These are phyloP conservation scores for Ganoderma leucocontextum DNA, from an alignment of 1,284 basidiomycete genomes.

Conservation along the genomic window DNA sequence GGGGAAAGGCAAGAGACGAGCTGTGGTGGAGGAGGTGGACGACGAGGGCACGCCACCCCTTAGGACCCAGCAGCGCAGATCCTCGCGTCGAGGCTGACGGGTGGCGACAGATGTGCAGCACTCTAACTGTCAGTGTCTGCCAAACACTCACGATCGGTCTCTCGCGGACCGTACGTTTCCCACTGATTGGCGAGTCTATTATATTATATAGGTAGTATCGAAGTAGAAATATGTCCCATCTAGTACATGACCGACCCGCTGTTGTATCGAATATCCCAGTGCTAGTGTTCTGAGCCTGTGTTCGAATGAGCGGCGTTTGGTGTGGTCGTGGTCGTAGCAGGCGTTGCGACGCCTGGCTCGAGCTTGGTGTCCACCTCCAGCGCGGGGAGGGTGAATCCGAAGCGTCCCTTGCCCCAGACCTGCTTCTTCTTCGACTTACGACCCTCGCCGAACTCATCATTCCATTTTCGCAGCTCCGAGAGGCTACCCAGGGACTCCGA, in stretches of 20 bases:
- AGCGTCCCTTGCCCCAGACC: constrained; percentile 78
- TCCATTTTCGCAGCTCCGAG: constrained; percentile 88
- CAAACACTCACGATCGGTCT: background rate
- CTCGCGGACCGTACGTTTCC: background rate
- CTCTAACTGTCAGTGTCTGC: constrained; percentile 14
- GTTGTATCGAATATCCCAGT: constrained; percentile 18
- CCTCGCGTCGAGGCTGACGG: constrained; percentile 22
- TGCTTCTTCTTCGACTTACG: constrained; percentile 65
- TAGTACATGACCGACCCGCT: constrained; percentile 19
- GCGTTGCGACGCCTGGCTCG: constrained; percentile 45
- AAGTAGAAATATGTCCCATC: constrained; percentile 24
- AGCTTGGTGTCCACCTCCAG: constrained; percentile 43
- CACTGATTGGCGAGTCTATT: constrained; percentile 24
- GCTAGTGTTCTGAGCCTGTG: constrained; percentile 8
- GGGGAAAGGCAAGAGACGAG: constrained; percentile 43
- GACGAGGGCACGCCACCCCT: constrained; percentile 44
- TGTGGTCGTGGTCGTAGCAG: constrained; percentile 15
- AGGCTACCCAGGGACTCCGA: constrained; percentile 85
- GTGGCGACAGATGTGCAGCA: constrained; percentile 5
- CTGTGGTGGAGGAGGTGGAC: constrained; percentile 44
- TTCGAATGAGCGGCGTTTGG: constrained; percentile 3
- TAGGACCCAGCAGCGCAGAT: constrained; percentile 35
- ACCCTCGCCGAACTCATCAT: constrained; percentile 91
- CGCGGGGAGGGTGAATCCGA: constrained; percentile 63
- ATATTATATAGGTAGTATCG: constrained; percentile 31